These are phyloP conservation scores for Fusarium xylarioides DNA, from an alignment of 2,329 filamentous ascomycete genomes.

Conservation along the genomic window DNA sequence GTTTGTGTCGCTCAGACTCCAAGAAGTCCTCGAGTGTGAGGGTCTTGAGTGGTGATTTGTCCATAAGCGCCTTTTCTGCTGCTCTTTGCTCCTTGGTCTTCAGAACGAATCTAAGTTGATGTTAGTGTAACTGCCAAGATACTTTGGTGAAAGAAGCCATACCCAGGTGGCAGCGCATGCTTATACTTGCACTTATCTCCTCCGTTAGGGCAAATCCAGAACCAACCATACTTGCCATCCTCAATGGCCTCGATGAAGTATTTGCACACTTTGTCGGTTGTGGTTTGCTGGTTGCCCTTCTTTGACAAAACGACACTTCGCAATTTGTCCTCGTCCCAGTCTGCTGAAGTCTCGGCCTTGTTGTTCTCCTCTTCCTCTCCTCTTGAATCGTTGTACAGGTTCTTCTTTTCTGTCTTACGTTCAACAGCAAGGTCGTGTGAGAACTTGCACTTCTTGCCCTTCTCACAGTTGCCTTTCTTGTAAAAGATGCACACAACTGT, in stretches of 20 bases:
- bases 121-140: slow-evolving; percentile 35
- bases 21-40: slow-evolving; percentile 97
- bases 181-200: slow-evolving; percentile 99
- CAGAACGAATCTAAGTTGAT: slow-evolving; percentile 77
- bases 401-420: slow-evolving; percentile 91
- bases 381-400: slow-evolving; percentile 86
- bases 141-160: slow-evolving; percentile 52
- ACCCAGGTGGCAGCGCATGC: slow-evolving; percentile 94
- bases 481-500: slow-evolving; percentile 96
- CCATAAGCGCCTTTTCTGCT: slow-evolving; percentile 93
- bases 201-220: slow-evolving; percentile 97
- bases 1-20: slow-evolving; percentile 94
- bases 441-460: slow-evolving; percentile 98
- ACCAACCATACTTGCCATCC: slow-evolving; percentile 99
- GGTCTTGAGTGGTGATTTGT: slow-evolving; percentile 94
- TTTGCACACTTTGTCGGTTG: slow-evolving; percentile 99
- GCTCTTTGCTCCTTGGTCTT: slow-evolving; percentile 98
- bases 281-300: slow-evolving; percentile 95
- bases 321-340: slow-evolving; percentile 98
- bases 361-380: slow-evolving; percentile 76
- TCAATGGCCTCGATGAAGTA: slow-evolving; percentile 97
- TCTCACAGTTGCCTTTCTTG: slow-evolving; percentile 97
- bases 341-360: slow-evolving; percentile 90
- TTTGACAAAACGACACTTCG: slow-evolving; percentile 91
- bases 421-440: slow-evolving; percentile 89